Evolutionary conservation across 768 basidiomycete genomes (phyloP), one percentile per base, ranked within the genome.

Genomic region (Gloeostereum incarnatum): DNA sequence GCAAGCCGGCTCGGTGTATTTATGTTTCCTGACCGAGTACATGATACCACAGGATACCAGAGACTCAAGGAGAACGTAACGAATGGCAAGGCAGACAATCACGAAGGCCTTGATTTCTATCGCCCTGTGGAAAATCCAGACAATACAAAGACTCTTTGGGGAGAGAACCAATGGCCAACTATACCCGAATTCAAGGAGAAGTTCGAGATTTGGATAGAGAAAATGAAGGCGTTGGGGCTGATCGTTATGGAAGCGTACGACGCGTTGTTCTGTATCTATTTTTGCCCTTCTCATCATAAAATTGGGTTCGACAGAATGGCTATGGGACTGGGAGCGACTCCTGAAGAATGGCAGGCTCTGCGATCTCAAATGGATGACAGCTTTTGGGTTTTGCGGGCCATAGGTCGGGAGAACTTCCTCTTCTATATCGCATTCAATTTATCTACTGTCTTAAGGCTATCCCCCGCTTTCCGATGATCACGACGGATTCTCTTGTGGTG

Each of bases 311-410:
- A 25, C 39, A 91, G 88, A 17, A 92, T 93, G 85, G 78, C 85
- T 1, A 62, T 65, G 42, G 91, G 90, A 5, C 61, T 94, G 5
- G 83, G 84, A 7, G 72, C 90, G 77, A 70, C 68, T 4, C 39
- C 54, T 0, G 69, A 74, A 1, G 91, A 92, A 51, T 86, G 84
- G 81, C 43, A 61, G 9, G 70, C 73, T 0, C 63, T 94, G 33
- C 70, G 72, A n/a, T 52, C 54, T 18, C 71, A 81, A 53, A 80
- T 93, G 0, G 75, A 88, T 42, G 78, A 93, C 46, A 81, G 79
- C 46, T 96, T 94, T 51, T 94, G 92, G 92, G 73, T 79, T 4
- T 78, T 91, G 81, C 72, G 91, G 4, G 64, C 82, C 3, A 86
- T 94, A 40, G 89, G 85, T 82, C 7, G 14, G 53, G 40, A 35